Percentiles rank a stretch among this genome's conserved stretches.
These are phyloP conservation scores for Ailanthus altissimus DNA, from an alignment of 345 rosid species.

Conservation along the genomic window DNA sequence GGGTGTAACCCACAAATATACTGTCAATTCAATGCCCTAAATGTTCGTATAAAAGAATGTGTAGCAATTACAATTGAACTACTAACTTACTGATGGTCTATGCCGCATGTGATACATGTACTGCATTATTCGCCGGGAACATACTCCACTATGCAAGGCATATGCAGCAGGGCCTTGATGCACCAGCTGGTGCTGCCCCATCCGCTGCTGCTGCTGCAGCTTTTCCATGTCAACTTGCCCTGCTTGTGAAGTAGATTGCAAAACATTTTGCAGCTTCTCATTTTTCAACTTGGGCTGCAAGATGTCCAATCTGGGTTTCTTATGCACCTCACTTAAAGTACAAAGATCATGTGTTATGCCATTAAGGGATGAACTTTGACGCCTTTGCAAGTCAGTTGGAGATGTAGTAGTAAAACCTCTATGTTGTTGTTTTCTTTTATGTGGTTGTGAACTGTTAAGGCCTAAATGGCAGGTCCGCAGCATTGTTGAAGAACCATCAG, in stretches of 20 bases:
- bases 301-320: conserved; percentile 21
- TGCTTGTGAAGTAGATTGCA: conserved; percentile 2
- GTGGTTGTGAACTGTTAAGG: not conserved
- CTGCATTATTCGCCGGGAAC: conserved; percentile 28
- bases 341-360: not conserved
- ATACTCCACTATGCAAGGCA: conserved; percentile 16
- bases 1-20: not conserved
- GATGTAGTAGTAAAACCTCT: not conserved
- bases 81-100: conserved; percentile 28
- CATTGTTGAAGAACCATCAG: not conserved
- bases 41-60: not conserved
- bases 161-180: conserved; percentile 13
- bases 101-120: conserved; percentile 31
- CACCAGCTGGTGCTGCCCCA: conserved; percentile 11
- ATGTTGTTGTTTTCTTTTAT: conserved; percentile 10
- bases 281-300: conserved; percentile 3
- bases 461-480: not conserved
- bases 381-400: not conserved
- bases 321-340: conserved; percentile 9
- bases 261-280: conserved; percentile 15
- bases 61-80: not conserved
- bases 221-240: conserved; percentile 18
- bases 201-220: conserved; percentile 14
- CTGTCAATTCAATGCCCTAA: not conserved
- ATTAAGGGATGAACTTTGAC: not conserved